Percentiles rank a stretch among this genome's conserved stretches.
Conservation (phyloP, 176 grass and related monocot genomes). For the Lolium perenne region DNA sequence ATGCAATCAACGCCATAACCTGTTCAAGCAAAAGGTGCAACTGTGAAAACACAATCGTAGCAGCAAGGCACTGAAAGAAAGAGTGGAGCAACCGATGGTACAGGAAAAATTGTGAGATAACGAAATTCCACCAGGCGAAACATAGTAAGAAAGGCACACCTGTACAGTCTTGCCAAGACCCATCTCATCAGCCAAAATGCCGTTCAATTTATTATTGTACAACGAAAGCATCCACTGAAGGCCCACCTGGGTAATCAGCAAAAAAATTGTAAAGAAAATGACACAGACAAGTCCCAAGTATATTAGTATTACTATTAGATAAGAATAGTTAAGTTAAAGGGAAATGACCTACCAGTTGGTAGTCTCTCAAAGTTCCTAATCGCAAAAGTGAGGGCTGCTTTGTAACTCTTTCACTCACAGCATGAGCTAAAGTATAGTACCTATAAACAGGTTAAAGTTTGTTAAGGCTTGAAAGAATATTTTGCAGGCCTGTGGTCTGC, state of each 20-base stretch:
- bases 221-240: conserved; percentile 99
- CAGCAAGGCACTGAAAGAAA: conserved; percentile 27
- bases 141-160: conserved; percentile 59
- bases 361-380: conserved; percentile 94
- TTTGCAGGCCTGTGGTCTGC: neutral
- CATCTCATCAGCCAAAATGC: conserved; percentile 99
- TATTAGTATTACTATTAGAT: conserved; percentile 25
- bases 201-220: conserved; percentile 99
- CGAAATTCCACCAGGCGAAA: conserved; percentile 1
- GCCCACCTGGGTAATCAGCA: conserved; percentile 69
- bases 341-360: conserved; percentile 79
- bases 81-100: conserved; percentile 3
- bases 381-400: conserved; percentile 93
- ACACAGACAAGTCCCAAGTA: conserved; percentile 7
- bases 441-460: conserved; percentile 44
- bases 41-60: conserved; percentile 33
- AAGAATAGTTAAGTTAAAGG: conserved; percentile 39
- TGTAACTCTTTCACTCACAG: conserved; percentile 85
- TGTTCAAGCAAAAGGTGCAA: conserved; percentile 43
- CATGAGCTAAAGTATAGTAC: conserved; percentile 98
- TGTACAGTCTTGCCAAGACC: conserved; percentile 99
- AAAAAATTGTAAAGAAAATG: conserved; percentile 26
- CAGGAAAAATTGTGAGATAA: conserved; percentile 21
- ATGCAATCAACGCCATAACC: conserved; percentile 99
- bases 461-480: conserved; percentile 25